phyloP scores from a whole-genome alignment of 1,284 basidiomycete species.

The Inonotus hispidus region DNA sequence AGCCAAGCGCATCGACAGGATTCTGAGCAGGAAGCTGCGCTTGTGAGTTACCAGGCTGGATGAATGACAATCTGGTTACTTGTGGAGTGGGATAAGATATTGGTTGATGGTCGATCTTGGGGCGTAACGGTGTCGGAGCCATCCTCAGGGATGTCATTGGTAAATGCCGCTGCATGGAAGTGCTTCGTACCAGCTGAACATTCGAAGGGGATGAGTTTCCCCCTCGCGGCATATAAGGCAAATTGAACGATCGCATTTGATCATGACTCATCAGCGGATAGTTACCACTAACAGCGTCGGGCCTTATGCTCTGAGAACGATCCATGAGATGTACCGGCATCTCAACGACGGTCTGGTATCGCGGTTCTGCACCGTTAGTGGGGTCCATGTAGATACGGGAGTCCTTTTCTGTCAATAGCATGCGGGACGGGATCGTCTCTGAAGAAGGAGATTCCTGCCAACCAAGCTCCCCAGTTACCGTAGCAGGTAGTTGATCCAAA shows the following conservation, averaged over 20 bases:
- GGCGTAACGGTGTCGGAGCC: slow-evolving; percentile 11
- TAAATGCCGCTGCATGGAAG: slow-evolving; percentile 11
- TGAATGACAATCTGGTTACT: background rate
- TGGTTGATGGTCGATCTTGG: slow-evolving; percentile 10
- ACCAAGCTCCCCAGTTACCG: background rate
- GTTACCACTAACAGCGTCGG: background rate
- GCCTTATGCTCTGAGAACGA: slow-evolving; percentile 3
- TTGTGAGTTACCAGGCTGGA: background rate
- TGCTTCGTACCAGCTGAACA: background rate
- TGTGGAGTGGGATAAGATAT: slow-evolving; percentile 9
- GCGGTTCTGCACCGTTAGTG: background rate
- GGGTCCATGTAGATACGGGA: background rate
- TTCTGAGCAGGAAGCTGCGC: background rate
- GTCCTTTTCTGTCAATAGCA: background rate
- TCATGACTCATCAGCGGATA: background rate
- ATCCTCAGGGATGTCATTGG: slow-evolving; percentile 4
- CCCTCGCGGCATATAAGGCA: background rate
- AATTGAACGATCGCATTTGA: background rate
- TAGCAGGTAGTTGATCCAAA: background rate
- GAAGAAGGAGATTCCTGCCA: background rate
- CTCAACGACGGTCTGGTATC: slow-evolving; percentile 3
- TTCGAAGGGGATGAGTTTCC: background rate
- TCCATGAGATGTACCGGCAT: slow-evolving; percentile 11
- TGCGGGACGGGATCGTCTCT: background rate
- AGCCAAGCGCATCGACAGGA: background rate